Conservation (phyloP, 164 flowering plant genomes). For the Berberis thunbergii region DNA sequence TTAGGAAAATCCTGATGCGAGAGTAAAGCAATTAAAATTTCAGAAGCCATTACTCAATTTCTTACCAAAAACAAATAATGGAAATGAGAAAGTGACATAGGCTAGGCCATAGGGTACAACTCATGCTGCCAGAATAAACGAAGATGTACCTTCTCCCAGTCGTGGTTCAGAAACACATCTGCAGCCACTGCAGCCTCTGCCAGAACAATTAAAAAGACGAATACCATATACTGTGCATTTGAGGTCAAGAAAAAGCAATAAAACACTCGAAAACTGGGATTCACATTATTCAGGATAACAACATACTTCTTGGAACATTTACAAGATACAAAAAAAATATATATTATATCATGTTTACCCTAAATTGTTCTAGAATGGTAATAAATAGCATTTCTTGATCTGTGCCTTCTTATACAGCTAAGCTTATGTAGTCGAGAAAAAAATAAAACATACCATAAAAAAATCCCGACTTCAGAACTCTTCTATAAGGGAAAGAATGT, state of each 20-base stretch:
- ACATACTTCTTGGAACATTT: not conserved
- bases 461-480: too few relatives aligned
- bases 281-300: too few relatives aligned
- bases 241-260: conserved; percentile 25
- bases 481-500: too few relatives aligned
- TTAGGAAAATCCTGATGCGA: conserved; percentile 67
- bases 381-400: too few relatives aligned
- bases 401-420: too few relatives aligned
- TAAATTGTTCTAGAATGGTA: too few relatives aligned
- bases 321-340: not conserved
- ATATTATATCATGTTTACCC: too few relatives aligned
- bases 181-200: conserved; percentile 70
- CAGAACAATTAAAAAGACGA: conserved; percentile 52
- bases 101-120: too few relatives aligned
- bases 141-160: conserved; percentile 70
- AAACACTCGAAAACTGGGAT: not conserved
- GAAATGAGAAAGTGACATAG: too few relatives aligned
- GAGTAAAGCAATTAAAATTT: not conserved
- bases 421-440: too few relatives aligned
- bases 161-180: conserved; percentile 62
- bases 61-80: not conserved
- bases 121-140: not conserved
- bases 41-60: not conserved
- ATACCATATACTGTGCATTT: conserved; percentile 56
- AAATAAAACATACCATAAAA: too few relatives aligned